Evolutionary conservation across 2,329 filamentous ascomycete species (phyloP), one percentile per base, ranked within the genome.

Genomic region (Verticillium longisporum): DNA sequence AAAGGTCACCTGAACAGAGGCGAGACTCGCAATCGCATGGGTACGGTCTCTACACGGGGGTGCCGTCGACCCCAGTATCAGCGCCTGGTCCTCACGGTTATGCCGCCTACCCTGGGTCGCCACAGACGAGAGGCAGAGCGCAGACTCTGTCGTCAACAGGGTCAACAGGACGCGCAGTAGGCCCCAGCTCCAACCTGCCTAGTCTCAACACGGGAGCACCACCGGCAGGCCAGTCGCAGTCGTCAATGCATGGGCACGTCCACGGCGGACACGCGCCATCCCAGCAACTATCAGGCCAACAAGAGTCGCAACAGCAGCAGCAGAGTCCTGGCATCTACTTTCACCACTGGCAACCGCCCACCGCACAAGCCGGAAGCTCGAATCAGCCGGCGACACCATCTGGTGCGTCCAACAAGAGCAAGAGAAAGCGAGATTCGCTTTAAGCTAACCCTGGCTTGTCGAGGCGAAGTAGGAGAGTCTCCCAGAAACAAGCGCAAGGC

Each of bases 321-420:
- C 83, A 86, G n/a, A 91, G 89, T 50, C 87, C 89, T 0, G 89
- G 88, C 26, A 90, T 96, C 56, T 95, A 91, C 73, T 97, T 97
- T 72, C 91, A 96, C 71, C 91, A 96, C 72, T 97, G 92, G 92
- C 90, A 94, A 62, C 92, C 92, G 55, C 92, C 92, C 14, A 83
- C 81, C 26, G 83, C 86, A 64, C 83, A 90, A 74, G 79, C 80
- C 65, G 81, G 83, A 62, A 77, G 80, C 71, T 80, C 83, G 61
- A 85, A 86, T 68, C 87, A 89, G 71, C 88, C 89, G 63, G 84
- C 84, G 69, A 89, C 89, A 64, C 88, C 90, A 70, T 88, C 89
- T 78, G 87, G 88, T 85, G 88, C 85, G 86, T 86, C 80, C 74
- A 83, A 61, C 63, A 65, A 78, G 71, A 74, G 73, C 70, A 82